Base-by-base conservation (phyloP, 148 eudicot genomes). In the Beta vulgaris region DNA sequence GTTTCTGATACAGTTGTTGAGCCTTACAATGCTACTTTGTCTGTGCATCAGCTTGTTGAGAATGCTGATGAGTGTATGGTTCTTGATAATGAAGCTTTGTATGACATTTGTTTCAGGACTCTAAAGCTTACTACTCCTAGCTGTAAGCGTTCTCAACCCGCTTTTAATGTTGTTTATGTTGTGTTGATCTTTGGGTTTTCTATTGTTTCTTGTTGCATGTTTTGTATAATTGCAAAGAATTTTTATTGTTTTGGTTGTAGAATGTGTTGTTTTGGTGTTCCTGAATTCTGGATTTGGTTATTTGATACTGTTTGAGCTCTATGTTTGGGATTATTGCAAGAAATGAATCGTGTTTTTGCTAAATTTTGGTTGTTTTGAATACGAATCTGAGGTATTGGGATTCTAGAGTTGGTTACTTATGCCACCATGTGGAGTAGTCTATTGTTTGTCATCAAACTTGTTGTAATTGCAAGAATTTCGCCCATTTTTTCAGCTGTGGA, bases 21-120 rank as follows among this genome's bases (percentile, higher is more conserved):
- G 83, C 93, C 93, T 42, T 89, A 89, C 71, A 89, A 89, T 73
- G 93, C 91, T 2, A 89, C 93, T 13, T 68, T 89, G 80, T 89
- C 91, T 51, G 91, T 89, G 49, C 94, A 90, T 70, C 94, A 90
- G 88, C 87, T 90, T 12, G 94, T 90, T 13, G 94, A 90, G 81
- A 90, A 90, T 73, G 94, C 94, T 32, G 94, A 90, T 73, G 94
- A 90, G 86, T 90, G 94, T 77, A 90, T 90, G 94, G 91, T 90
- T 74, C 91, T 90, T 73, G 94, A 90, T 78, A 90, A 90, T 46
- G 94, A 90, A 78, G 94, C 94, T 18, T 80, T 90, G 73, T 90
- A 90, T 73, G 94, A 90, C 57, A 90, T 90, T 64, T 90, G 94
- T 84, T 90, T 90, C 70, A 82, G 94, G 42, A 90, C 94, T 46